Conservation (phyloP, 2,329 filamentous ascomycete species). For the Penicillium sclerotiorum region DNA sequence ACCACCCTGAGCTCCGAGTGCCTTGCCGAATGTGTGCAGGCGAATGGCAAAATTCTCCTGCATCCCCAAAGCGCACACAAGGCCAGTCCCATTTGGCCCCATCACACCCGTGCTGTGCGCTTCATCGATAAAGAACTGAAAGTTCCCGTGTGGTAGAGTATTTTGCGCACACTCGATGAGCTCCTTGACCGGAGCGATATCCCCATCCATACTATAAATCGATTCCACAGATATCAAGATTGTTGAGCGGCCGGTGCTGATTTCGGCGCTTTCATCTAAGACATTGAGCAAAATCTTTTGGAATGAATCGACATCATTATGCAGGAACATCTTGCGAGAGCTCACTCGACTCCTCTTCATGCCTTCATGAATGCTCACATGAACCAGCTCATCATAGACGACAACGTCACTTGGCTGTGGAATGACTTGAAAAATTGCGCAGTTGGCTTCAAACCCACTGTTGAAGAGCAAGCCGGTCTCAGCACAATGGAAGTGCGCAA, state of each 20-base stretch:
- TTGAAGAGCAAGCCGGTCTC: conserved; percentile 56
- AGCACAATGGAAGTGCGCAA: conserved; percentile 57
- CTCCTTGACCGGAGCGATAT: conserved; percentile 44
- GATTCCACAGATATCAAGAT: conserved; percentile 48
- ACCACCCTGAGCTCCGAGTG: conserved; percentile 62
- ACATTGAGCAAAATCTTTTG: not conserved
- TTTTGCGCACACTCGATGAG: conserved; percentile 41
- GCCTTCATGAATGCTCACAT: conserved; percentile 71
- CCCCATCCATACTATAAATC: conserved; percentile 55
- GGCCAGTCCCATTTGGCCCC: conserved; percentile 44
- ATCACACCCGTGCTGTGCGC: conserved; percentile 51
- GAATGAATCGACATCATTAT: conserved; percentile 37
- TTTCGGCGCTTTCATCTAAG: conserved; percentile 12
- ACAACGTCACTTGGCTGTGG: conserved; percentile 58
- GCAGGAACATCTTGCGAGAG: conserved; percentile 38
- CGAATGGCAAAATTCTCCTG: conserved; percentile 45
- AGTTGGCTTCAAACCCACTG: conserved; percentile 43
- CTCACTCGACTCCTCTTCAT: conserved; percentile 60
- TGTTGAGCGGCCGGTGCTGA: conserved; percentile 30
- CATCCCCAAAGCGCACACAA: conserved; percentile 47
- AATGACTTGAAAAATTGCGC: conserved; percentile 55
- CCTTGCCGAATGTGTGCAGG: conserved; percentile 50
- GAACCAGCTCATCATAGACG: conserved; percentile 68
- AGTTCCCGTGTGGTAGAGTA: conserved; percentile 37
- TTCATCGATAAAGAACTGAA: conserved; percentile 40